Evolutionary conservation across 768 basidiomycete species (phyloP), one percentile per base, ranked within the genome.

Genomic region (Porphyrellus cyaneotinctus): DNA sequence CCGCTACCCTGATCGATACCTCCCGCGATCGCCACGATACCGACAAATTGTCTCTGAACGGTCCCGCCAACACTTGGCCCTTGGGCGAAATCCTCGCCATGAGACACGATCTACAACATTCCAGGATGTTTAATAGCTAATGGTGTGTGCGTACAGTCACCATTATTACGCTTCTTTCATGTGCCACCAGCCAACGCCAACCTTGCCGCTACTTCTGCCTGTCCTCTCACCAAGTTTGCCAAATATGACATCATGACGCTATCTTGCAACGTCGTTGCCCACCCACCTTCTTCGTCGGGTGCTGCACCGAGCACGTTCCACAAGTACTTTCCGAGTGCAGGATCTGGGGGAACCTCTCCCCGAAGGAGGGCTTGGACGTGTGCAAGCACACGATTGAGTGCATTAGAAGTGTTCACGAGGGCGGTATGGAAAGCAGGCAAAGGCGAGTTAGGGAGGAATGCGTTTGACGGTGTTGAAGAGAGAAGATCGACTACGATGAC

Each of bases 191-290:
- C 79, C 56, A 97, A 78, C 45, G 89, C 88, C 69, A 97, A 74
- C 62, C 95, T 82, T 30, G 90, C 82, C 3, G 92, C 91, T 32
- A 97, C 83, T 70, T 97, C 95, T 44, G 91, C 88, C 74, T 98
- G 95, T 51, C 91, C 85, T 61, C 93, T 84, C 53, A 97, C 87
- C 61, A 98, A 80, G 69, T 92, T 95, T 23, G 91, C 89, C 61
- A 98, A 78, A 72, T 97, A 98, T 49, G 91, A 88, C 52, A 98
- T 83, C 88, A 95, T 95, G 58, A 98, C 76, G 23, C 87, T 91
- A 65, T 97, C 95, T 84, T 91, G 89, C 59, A 91, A 72, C 58
- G 84, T 84, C 11, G 83, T 74, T 62, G 88, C 86, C 75, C 92
- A 93, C 6, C 80, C 81, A 53, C 76, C 80, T 64, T 84, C 85